Conservation (phyloP, 1,284 basidiomycete species). For the Apiotrichum sp. region DNA sequence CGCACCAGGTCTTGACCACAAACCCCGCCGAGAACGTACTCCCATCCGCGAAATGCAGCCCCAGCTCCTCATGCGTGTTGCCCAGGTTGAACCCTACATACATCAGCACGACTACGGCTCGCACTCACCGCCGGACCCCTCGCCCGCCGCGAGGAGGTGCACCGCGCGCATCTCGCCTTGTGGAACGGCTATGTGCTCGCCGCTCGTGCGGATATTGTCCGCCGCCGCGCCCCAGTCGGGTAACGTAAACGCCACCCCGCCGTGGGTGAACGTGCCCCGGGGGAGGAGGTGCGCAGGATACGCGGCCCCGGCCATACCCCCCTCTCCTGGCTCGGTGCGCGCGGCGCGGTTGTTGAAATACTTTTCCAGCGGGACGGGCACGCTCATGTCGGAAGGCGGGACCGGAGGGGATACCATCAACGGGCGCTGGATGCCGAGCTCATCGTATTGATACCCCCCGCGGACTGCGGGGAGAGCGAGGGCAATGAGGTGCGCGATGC, state of each 20-base stretch:
- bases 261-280: constrained; percentile 1
- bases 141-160: constrained; percentile 13
- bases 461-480: too few relatives aligned
- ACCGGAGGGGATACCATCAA: too few relatives aligned
- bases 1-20: constrained; percentile 17
- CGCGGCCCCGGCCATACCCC: constrained; percentile 4
- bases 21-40: background rate
- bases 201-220: constrained; percentile 7
- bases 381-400: background rate
- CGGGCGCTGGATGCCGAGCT: too few relatives aligned
- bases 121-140: constrained; percentile 11
- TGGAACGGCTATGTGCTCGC: constrained; percentile 1
- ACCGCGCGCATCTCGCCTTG: constrained; percentile 1
- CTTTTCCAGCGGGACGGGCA: constrained; percentile 21
- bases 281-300: constrained; percentile 11
- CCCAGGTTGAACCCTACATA: constrained; percentile 5
- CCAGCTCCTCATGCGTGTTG: constrained; percentile 12
- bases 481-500: too few relatives aligned
- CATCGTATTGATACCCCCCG: too few relatives aligned
- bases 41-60: constrained; percentile 8
- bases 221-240: background rate
- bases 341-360: constrained; percentile 11
- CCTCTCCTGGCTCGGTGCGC: too few relatives aligned
- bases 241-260: constrained; percentile 9
- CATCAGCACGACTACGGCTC: too few relatives aligned